These are phyloP conservation scores for Metarhizium brunneum DNA, from an alignment of 2,329 filamentous ascomycete genomes.

Conservation along the genomic window DNA sequence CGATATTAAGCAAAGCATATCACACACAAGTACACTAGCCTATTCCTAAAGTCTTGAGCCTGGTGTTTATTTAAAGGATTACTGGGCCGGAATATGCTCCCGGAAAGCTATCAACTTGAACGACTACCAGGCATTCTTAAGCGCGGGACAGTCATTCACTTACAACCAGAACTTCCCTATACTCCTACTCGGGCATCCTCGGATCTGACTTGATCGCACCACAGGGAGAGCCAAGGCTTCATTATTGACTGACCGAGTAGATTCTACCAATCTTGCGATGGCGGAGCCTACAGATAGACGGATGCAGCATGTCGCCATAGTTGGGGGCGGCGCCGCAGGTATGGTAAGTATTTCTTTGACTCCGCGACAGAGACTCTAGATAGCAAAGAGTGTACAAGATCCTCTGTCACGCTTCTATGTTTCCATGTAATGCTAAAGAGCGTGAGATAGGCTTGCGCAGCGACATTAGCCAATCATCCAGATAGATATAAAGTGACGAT, in stretches of 20 bases:
- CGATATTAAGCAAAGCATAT: no score
- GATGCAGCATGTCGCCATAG: constrained; percentile 43
- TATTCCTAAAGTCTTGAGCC: no score
- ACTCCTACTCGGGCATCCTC: no score
- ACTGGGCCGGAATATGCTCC: no score
- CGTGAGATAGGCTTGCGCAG: constrained; percentile 47
- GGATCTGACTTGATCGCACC: background rate
- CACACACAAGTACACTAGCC: no score
- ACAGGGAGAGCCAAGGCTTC: background rate
- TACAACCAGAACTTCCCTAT: no score
- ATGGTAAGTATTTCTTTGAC: constrained; percentile 30
- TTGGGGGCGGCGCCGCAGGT: constrained; percentile 55
- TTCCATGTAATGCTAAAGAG: background rate
- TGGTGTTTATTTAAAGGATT: no score
- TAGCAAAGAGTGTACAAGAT: no score
- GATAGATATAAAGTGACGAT: constrained; percentile 58
- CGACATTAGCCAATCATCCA: constrained; percentile 55
- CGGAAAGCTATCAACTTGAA: no score
- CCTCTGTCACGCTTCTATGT: background rate
- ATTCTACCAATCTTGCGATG: constrained; percentile 1
- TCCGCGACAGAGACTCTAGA: background rate
- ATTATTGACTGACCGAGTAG: background rate
- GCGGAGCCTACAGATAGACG: constrained; percentile 1
- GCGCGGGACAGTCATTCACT: no score
- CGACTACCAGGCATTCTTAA: no score